A percentile compares a stretch with the other conserved stretches of the same genome.
phyloP scores from a whole-genome alignment of 352 stramenopile species.

The Globisporangium yorkense region DNA sequence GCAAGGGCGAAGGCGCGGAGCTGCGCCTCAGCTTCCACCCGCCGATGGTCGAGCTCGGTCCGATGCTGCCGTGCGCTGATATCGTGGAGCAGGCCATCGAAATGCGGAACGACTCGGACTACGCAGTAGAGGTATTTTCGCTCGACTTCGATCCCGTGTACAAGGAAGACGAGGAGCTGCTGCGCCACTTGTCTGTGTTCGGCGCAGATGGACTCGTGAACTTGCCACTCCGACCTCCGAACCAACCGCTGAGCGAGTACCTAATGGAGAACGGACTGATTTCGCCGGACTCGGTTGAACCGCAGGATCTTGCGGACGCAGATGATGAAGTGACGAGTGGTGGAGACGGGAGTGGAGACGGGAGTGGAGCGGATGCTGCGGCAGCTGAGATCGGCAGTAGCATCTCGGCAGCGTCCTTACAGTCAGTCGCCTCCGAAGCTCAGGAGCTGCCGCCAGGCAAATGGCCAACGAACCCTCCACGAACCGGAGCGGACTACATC shows the following conservation, averaged over 20 bases:
- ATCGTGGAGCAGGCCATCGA: constrained; percentile 46
- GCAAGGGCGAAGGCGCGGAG: constrained; percentile 75
- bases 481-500: constrained; percentile 70
- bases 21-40: constrained; percentile 80
- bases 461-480: constrained; percentile 1
- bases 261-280: constrained; percentile 40
- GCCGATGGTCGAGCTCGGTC: constrained; percentile 74
- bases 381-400: background rate
- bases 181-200: constrained; percentile 57
- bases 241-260: constrained; percentile 54
- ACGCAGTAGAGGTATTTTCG: constrained; percentile 88
- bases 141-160: constrained; percentile 86
- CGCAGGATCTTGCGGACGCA: background rate
- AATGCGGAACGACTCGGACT: constrained; percentile 87
- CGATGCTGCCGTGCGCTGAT: constrained; percentile 75
- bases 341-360: background rate
- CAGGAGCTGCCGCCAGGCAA: background rate
- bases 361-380: background rate
- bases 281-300: background rate
- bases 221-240: constrained; percentile 64
- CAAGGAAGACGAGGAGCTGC: constrained; percentile 80
- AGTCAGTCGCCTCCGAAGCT: background rate
- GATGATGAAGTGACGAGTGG: background rate
- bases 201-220: constrained; percentile 60
- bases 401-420: background rate